These are phyloP conservation scores for Corymbia citriodora DNA, from an alignment of 441 rosid genomes.

Conservation along the genomic window DNA sequence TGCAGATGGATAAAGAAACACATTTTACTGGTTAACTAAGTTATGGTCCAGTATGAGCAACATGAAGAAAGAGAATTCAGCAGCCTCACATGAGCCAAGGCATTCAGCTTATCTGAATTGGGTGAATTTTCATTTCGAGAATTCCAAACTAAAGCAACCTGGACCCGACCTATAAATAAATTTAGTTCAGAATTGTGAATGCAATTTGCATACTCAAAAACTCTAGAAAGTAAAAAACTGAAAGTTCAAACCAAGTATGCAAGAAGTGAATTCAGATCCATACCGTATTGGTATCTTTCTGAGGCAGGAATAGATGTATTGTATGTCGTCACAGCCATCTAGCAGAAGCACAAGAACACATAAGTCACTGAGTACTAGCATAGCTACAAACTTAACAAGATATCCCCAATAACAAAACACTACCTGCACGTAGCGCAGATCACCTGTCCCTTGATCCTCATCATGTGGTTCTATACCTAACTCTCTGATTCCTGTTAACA, in stretches of 20 bases:
- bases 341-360: conserved; percentile 8
- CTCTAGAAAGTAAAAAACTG: neutral
- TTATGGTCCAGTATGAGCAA: neutral
- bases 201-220: neutral
- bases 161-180: conserved; percentile 63
- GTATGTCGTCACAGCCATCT: conserved; percentile 95
- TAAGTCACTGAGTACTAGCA: neutral
- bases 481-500: conserved; percentile 48
- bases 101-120: conserved; percentile 55
- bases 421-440: conserved; percentile 92
- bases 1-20: conserved; percentile 18
- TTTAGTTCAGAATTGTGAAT: neutral
- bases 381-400: neutral
- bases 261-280: neutral
- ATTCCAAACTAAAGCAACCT: conserved; percentile 91
- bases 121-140: conserved; percentile 79
- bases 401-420: neutral
- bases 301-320: conserved; percentile 73
- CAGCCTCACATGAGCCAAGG: conserved; percentile 59
- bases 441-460: conserved; percentile 83
- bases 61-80: neutral
- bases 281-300: conserved; percentile 82
- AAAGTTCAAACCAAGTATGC: neutral
- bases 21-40: neutral
- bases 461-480: conserved; percentile 65